Base-by-base conservation (phyloP, 2,329 filamentous ascomycete species). In the Nannizzia gypsea region DNA sequence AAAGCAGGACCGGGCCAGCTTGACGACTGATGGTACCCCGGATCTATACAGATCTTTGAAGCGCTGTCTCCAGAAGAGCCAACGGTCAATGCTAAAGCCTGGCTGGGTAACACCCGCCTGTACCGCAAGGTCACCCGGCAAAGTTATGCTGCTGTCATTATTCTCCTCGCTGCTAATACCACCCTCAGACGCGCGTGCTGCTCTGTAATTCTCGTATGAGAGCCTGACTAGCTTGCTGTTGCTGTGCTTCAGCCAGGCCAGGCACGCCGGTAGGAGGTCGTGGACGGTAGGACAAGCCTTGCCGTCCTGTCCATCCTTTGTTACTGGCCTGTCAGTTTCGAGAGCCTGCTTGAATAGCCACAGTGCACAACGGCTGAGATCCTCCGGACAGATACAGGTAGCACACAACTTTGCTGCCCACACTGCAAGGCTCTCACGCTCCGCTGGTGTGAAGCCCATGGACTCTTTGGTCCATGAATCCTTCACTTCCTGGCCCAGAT, bases 301-400 rank as follows among this genome's bases (percentile, higher is more conserved):
- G 44, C 26, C 20, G 24, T 22, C 44, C 24, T 50, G 44, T 26
- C 24, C 44, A 11, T 50, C 44, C 44, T 50, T 20, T 8, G 11
- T 28, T 20, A 50, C 20, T 11, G 9, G 44, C 13, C 36, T 34
- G 20, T 56, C 52, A 3, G 52, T 56, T 24, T 56, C 52, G n/a
- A 56, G 52, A 36, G 52, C 26, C 52, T 56, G 28, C n/a, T 26
- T 34, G 52, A 56, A 56, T 20, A 56, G 15, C 52, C 52, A 56
- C 28, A 56, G 24, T 13, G 52, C 52, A n/a, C 52, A 56, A 13
- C 28, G 52, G 26, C 52, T 40, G 26, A 56, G 52, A 20, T 56
- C 52, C 22, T 34, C 20, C n/a, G 28, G 17, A 22, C 52, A 56
- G 52, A 38, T 24, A 56, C 52, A 26, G 2, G 36, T 24, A 34